Base-by-base conservation (phyloP, 2,329 filamentous ascomycete genomes). In the Colletotrichum sp. region DNA sequence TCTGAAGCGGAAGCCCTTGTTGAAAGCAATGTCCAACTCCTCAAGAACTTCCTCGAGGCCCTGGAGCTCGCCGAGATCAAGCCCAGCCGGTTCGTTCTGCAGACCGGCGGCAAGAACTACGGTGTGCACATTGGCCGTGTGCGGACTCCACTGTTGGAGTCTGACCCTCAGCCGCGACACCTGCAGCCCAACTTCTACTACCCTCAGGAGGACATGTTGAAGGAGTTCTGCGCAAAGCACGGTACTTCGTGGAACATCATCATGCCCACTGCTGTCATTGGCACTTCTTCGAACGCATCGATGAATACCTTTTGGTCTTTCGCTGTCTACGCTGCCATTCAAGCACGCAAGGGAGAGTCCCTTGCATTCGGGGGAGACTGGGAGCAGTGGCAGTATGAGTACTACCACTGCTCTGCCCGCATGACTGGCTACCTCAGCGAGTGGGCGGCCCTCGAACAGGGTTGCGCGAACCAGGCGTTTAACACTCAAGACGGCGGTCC, bases 61-160 rank as follows among this genome's bases (percentile, higher is more conserved):
- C 49, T 75, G 8, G 26, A 63, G 28, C 7, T 65, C 7, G 75
- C 68, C 2, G 52, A 28, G 6, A 28, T 69, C 24, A 52, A 32
- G 21, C 71, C 68, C 13, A 24, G 39, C 30, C 52, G 65, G 34
- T 70, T 65, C 36, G 36, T 77, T 16, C 71, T 71, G 2, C 75
- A 76, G 55, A 77, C 71, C 8, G 71, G 75, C 18, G 75, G 71
- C 71, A 75, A 77, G n/a, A 68, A 71, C 55, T 68, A 75, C 26
- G 72, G 67, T 5, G 34, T 71, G n/a, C 67, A 77, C 15, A 73
- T 71, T 12, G 71, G 71, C 1, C 66, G 71, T 10, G 67, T 57
- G 49, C 71, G 60, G 2, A 67, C 67, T 2, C 71, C 75, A 0
- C n/a, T 39, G 0, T 2, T 65, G 12, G 75, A 77, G 71, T 73